Conservation (phyloP, 768 basidiomycete species). For the Russula virescens region DNA sequence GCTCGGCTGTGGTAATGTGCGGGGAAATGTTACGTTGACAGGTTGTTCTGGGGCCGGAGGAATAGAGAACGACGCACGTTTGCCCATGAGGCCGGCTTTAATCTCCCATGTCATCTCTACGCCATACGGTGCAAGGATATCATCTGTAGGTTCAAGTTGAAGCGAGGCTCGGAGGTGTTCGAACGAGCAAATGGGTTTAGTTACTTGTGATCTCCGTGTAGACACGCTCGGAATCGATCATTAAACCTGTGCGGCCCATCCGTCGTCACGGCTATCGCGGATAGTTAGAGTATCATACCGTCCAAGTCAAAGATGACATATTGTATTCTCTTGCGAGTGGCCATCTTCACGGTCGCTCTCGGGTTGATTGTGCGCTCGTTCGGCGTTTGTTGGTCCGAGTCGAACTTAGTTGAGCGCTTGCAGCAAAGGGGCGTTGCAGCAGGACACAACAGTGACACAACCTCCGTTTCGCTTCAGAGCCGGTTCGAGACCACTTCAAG, state of each 20-base stretch:
- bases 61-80: conserved; percentile 42
- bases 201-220: conserved; percentile 77
- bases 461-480: too few relatives aligned
- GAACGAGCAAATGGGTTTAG: conserved; percentile 9
- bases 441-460: too few relatives aligned
- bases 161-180: neutral
- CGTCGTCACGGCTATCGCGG: neutral
- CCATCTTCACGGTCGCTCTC: neutral
- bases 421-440: too few relatives aligned
- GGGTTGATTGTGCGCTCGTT: too few relatives aligned
- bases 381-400: too few relatives aligned
- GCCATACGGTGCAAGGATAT: conserved; percentile 64
- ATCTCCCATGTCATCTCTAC: conserved; percentile 84
- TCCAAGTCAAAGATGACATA: conserved; percentile 37
- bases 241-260: conserved; percentile 42
- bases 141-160: conserved; percentile 40
- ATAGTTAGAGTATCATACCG: conserved; percentile 24
- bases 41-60: neutral
- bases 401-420: too few relatives aligned
- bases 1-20: conserved; percentile 45
- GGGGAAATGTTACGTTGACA: too few relatives aligned
- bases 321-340: conserved; percentile 7
- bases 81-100: conserved; percentile 86
- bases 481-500: too few relatives aligned
- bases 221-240: conserved; percentile 72